A percentile compares a stretch with the other conserved stretches of the same genome.
Conservation (phyloP, 2,329 filamentous ascomycete species). For the Neonectria faginata region DNA sequence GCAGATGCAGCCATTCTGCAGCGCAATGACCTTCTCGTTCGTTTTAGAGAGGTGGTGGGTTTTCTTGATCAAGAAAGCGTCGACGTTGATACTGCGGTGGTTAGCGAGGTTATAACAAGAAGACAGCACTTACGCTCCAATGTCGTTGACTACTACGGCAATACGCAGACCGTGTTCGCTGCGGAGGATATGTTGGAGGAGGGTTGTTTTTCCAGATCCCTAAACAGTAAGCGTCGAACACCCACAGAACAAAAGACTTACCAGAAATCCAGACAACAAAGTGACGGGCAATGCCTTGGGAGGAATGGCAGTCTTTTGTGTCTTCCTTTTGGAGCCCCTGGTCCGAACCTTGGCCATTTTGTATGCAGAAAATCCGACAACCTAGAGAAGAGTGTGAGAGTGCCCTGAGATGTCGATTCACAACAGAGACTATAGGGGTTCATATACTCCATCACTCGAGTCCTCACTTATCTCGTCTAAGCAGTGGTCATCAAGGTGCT, state of each 20-base stretch:
- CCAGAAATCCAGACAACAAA: conserved; percentile 51
- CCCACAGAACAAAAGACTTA: conserved; percentile 19
- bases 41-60: conserved; percentile 67
- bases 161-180: conserved; percentile 76
- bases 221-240: conserved; percentile 39
- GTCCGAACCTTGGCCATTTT: conserved; percentile 36
- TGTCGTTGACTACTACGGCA: conserved; percentile 80
- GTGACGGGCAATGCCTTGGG: conserved; percentile 50
- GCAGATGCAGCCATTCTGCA: conserved; percentile 82
- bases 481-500: conserved; percentile 38
- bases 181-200: conserved; percentile 75
- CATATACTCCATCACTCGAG: conserved; percentile 21
- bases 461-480: conserved; percentile 4
- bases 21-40: conserved; percentile 73
- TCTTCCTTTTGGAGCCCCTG: conserved; percentile 33
- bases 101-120: neutral
- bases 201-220: conserved; percentile 78
- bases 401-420: neutral
- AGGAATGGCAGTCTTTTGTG: conserved; percentile 21
- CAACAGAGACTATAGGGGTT: neutral
- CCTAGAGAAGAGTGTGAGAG: too few species aligned
- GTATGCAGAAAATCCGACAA: neutral
- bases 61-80: conserved; percentile 70
- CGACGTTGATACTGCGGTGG: conserved; percentile 68
- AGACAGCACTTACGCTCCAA: conserved; percentile 62